Evolutionary conservation across 169 alveolate species (phyloP).

Genomic region (Plasmodium falciparum): DNA sequence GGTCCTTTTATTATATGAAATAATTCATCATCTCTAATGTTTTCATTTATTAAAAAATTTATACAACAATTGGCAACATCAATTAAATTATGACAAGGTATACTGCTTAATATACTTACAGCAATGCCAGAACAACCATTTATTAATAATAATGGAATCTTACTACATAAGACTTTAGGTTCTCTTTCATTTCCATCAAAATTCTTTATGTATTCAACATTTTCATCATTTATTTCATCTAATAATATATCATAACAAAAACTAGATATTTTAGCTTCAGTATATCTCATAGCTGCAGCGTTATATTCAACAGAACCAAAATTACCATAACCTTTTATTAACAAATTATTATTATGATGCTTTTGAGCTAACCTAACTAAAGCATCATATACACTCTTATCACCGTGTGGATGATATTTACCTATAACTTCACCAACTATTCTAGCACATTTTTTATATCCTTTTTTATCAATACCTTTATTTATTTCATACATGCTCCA

Average conservation of each 20-base stretch:
- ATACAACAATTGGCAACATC: conserved; percentile 85
- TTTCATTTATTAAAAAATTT: conserved; percentile 61
- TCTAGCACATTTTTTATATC: conserved; percentile 88
- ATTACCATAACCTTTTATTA: conserved; percentile 90
- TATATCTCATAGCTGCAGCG: conserved; percentile 92
- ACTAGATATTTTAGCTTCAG: conserved; percentile 84
- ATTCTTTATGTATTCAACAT: conserved; percentile 84
- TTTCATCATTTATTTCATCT: conserved; percentile 80
- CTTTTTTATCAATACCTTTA: conserved; percentile 29
- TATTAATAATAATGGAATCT: conserved; percentile 84
- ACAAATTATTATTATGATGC: conserved; percentile 84
- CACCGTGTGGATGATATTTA: conserved; percentile 90
- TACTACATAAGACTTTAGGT: conserved; percentile 88
- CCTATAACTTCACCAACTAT: conserved; percentile 92
- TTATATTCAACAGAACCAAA: conserved; percentile 90
- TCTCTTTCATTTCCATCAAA: conserved; percentile 90
- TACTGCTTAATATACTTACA: conserved; percentile 88
- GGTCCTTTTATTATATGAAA: conserved; percentile 84
- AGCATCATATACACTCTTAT: conserved; percentile 90
- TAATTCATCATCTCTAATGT: conserved; percentile 77
- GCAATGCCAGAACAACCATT: conserved; percentile 91
- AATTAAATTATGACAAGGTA: conserved; percentile 88
- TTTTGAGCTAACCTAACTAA: conserved; percentile 86
- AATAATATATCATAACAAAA: conserved; percentile 84
- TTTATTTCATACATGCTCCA: conserved; percentile 89